These are phyloP conservation scores for Yarrowia sp. DNA, from an alignment of 805 yeast species.

Conservation along the genomic window DNA sequence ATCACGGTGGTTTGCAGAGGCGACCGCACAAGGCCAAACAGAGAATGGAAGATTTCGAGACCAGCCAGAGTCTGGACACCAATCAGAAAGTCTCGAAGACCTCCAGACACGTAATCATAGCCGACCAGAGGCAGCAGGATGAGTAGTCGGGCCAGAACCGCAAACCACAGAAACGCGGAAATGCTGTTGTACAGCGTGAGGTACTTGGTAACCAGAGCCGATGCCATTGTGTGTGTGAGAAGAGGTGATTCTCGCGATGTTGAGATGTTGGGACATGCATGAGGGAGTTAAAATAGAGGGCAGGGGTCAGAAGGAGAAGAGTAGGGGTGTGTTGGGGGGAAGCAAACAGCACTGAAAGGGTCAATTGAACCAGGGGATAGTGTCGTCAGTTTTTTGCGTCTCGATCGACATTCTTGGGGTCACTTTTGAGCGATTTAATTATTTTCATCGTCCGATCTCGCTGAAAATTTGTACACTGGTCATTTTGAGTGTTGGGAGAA, in stretches of 20 bases:
- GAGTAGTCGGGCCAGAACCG: conserved; percentile 57
- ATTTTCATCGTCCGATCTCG: not conserved
- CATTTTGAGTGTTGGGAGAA: not conserved
- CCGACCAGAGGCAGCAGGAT: conserved; percentile 57
- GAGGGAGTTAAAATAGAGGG: not conserved
- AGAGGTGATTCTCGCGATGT: not conserved
- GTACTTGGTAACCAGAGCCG: conserved; percentile 43
- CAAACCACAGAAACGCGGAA: conserved; percentile 63
- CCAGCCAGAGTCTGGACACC: conserved; percentile 79
- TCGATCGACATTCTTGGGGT: too few species aligned
- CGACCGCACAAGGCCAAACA: conserved; percentile 80
- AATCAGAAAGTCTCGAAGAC: conserved; percentile 65
- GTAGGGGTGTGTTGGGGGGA: too few species aligned
- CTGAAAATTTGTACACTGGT: not conserved
- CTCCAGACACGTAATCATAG: conserved; percentile 68
- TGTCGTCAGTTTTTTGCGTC: too few species aligned
- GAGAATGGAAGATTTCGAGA: conserved; percentile 79
- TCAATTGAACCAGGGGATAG: too few species aligned
- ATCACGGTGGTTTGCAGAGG: conserved; percentile 83
- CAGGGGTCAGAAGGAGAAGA: too few species aligned
- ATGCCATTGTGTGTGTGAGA: conserved; percentile 27
- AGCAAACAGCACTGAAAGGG: too few species aligned
- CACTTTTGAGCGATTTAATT: not conserved
- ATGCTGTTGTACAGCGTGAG: conserved; percentile 60
- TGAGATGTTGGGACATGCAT: conserved; percentile 10